Evolutionary conservation across 225 moss, liverwort and hornwort genomes (phyloP).

Genomic region (Polytrichum formosum): DNA sequence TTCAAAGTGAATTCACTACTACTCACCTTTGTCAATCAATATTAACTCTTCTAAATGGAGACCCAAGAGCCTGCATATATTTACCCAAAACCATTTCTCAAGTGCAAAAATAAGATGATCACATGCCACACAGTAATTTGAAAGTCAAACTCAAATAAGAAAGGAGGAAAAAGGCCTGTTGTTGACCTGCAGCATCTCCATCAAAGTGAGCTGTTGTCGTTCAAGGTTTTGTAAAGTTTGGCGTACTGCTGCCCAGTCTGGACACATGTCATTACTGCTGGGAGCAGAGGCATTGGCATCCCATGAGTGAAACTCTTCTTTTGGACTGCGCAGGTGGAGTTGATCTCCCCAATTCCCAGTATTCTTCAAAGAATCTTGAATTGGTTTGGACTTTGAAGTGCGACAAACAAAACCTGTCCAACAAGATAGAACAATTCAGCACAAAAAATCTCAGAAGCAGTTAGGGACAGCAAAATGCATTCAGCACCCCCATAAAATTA

Average conservation of each 20-base stretch:
- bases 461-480: too few species aligned
- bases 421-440: background rate
- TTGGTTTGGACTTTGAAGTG: slow-evolving; percentile 12
- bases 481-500: too few species aligned
- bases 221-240: slow-evolving; percentile 37
- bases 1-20: too few species aligned
- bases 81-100: too few species aligned
- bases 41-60: too few species aligned
- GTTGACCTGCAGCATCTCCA: slow-evolving; percentile 49
- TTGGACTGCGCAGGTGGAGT: slow-evolving; percentile 26
- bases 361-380: slow-evolving; percentile 21
- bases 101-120: too few species aligned
- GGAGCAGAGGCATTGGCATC: slow-evolving; percentile 41
- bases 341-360: slow-evolving; percentile 34
- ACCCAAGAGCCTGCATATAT: too few species aligned
- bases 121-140: too few species aligned
- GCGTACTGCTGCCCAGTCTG: slow-evolving; percentile 33
- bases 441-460: background rate
- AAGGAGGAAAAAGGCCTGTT: slow-evolving; percentile 3
- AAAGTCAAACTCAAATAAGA: too few species aligned
- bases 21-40: too few species aligned
- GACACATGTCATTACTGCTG: slow-evolving; percentile 49
- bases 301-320: slow-evolving; percentile 29
- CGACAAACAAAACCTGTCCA: slow-evolving; percentile 15
- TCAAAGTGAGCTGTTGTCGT: slow-evolving; percentile 45